Conservation (phyloP, 2,329 filamentous ascomycete species). For the Chaetomium globosum region DNA sequence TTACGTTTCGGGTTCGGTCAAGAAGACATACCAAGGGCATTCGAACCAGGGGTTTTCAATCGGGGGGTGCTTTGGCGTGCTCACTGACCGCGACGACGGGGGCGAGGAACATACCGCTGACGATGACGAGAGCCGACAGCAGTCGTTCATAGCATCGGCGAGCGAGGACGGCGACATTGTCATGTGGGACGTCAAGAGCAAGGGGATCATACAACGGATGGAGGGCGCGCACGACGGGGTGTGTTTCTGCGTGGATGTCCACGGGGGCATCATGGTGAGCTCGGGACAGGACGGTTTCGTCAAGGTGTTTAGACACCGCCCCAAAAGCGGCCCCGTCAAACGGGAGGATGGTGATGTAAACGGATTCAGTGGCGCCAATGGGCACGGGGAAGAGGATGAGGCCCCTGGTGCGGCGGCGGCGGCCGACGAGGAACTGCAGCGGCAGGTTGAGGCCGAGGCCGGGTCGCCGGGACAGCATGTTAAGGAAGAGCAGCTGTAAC, state of each 20-base stretch:
- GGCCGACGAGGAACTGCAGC: conserved; percentile 61
- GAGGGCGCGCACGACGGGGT: conserved; percentile 57
- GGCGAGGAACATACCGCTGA: conserved; percentile 36
- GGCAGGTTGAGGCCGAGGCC: conserved; percentile 36
- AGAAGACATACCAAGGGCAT: conserved; percentile 98
- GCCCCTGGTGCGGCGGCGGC: conserved; percentile 45
- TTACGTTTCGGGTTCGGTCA: conserved; percentile 85
- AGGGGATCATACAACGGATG: conserved; percentile 74
- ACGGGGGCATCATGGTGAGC: conserved; percentile 59
- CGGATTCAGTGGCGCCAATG: conserved; percentile 30
- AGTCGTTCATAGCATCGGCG: conserved; percentile 72
- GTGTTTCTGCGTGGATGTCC: conserved; percentile 67
- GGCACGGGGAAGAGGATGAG: conserved; percentile 29
- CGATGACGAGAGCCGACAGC: conserved; percentile 31
- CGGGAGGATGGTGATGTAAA: conserved; percentile 22
- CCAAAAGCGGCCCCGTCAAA: conserved; percentile 18
- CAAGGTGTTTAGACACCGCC: conserved; percentile 50
- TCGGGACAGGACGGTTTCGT: conserved; percentile 59
- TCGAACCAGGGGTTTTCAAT: conserved; percentile 81
- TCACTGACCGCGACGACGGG: conserved; percentile 36
- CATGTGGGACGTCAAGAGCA: conserved; percentile 88
- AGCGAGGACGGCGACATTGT: conserved; percentile 86
- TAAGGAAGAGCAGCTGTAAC: conserved; percentile 42
- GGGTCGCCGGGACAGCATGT: conserved; percentile 51
- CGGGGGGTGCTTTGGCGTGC: conserved; percentile 76